Percentiles rank a stretch among this genome's conserved stretches.
Evolutionary conservation across 805 yeast species (phyloP).

Genomic region (Yarrowia divulgata): DNA sequence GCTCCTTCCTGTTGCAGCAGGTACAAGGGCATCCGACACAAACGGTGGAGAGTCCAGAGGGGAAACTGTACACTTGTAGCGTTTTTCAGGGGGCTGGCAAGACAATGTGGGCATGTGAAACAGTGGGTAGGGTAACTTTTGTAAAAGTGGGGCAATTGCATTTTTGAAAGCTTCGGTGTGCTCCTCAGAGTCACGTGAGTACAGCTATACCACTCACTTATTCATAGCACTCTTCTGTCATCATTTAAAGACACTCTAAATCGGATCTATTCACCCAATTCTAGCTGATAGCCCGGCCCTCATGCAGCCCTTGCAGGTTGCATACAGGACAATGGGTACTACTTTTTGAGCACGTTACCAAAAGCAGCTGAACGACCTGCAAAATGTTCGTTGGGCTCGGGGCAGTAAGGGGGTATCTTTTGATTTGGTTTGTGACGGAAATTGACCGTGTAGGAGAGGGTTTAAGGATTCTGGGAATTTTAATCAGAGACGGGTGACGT

Average conservation of each 20-base stretch:
- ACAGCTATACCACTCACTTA: background rate
- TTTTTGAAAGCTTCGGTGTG: background rate
- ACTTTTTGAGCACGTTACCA: background rate
- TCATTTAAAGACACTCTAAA: background rate
- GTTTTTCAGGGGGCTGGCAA: constrained; percentile 17
- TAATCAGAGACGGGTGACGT: too few relatives aligned
- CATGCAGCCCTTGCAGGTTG: constrained; percentile 19
- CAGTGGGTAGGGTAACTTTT: background rate
- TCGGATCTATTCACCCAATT: background rate
- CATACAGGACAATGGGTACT: constrained; percentile 13
- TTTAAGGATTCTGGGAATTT: too few relatives aligned
- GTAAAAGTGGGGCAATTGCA: too few relatives aligned
- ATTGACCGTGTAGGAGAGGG: background rate
- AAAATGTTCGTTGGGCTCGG: background rate
- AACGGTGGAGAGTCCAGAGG: background rate
- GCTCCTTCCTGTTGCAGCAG: background rate
- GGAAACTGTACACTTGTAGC: constrained; percentile 17
- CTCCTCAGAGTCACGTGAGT: background rate
- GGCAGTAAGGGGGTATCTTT: background rate
- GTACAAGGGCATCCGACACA: constrained; percentile 8
- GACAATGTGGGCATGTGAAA: background rate
- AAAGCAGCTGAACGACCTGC: background rate
- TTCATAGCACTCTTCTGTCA: background rate
- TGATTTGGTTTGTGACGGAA: background rate
- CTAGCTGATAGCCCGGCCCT: background rate